A percentile compares a stretch with the other conserved stretches of the same genome.
phyloP scores from a whole-genome alignment of 768 basidiomycete genomes.

The Suillus ampliporus region DNA sequence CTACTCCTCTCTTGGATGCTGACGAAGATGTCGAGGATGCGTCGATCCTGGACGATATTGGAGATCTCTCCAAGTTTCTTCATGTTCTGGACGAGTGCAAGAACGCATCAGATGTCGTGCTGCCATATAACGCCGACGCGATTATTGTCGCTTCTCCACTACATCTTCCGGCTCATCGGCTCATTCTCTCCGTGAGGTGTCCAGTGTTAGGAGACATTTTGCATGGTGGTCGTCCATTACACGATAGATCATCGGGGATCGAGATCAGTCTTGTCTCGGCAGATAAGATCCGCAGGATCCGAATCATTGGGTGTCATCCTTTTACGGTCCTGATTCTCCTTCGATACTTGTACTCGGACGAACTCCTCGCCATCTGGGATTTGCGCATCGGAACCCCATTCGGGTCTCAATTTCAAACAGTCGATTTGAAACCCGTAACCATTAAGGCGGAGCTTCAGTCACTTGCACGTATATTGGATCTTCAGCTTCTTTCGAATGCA shows the following conservation, averaged over 20 bases:
- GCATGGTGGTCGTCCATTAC: constrained; percentile 32
- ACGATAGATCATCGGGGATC: constrained; percentile 36
- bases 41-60: constrained; percentile 42
- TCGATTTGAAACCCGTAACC: constrained; percentile 49
- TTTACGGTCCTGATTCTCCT: constrained; percentile 77
- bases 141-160: constrained; percentile 52
- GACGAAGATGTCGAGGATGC: constrained; percentile 49
- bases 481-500: constrained; percentile 58
- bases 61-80: constrained; percentile 34
- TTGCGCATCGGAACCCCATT: constrained; percentile 58
- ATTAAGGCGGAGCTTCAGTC: constrained; percentile 68
- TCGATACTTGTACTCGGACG: constrained; percentile 89
- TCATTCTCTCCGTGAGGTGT: constrained; percentile 69
- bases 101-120: constrained; percentile 13
- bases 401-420: constrained; percentile 41
- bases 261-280: constrained; percentile 30
- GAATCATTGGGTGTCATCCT: constrained; percentile 61
- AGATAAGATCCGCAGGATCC: constrained; percentile 35
- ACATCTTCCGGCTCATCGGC: constrained; percentile 65
- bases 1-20: constrained; percentile 7
- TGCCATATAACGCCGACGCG: constrained; percentile 67
- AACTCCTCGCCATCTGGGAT: constrained; percentile 85
- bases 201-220: constrained; percentile 51
- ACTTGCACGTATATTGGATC: constrained; percentile 62
- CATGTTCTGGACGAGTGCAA: constrained; percentile 7